Evolutionary conservation across 2,329 filamentous ascomycete species (phyloP), one percentile per base, ranked within the genome.

Genomic region (Stylonectria norvegica): DNA sequence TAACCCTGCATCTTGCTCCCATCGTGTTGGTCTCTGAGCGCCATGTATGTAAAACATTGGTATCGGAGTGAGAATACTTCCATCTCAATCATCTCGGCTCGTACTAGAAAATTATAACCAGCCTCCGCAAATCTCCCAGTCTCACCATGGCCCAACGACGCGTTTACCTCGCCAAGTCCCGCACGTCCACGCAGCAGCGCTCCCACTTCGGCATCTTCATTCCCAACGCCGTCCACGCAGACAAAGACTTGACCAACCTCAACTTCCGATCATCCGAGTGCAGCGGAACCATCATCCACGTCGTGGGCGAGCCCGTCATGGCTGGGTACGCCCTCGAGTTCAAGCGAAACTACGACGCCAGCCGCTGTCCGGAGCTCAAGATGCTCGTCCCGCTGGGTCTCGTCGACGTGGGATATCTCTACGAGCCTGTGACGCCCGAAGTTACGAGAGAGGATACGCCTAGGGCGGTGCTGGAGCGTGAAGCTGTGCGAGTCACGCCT

Each of bases 181-280:
- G 31, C 17, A 7, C 11, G 10, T 22, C 29, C 20, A 10, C 12
- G 12, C 20, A 10, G 11, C 41, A 43, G 20, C 29, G 36, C 4
- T 20, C 36, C 12, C 41, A 43, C 30, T 43, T 43, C 20, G 35
- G 30, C 31, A 30, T 43, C n/a, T 39, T 43, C 36, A 43, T 43
- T 19, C 41, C 41, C 15, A 43, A 43, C 19, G 15, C 15, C n/a
- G 17, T 6, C 7, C 5, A 9, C 36, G 19, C 25, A 15, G 14
- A 17, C 20, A 11, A 12, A 19, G 17, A 25, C 20, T n/a, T 35
- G n/a, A n/a, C n/a, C 16, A 29, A 29, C 22, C 7, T 7, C 7
- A 25, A 25, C 7, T 25, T 7, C 7, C 7, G 12, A 12, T 7
- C 7, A 12, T 25, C 22, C 7, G 7, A 7, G 7, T 25, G 22